A percentile compares a stretch with the other conserved stretches of the same genome.
Conservation (phyloP, 192 early-diverging fungal genomes). For the Mortierella antarctica region DNA sequence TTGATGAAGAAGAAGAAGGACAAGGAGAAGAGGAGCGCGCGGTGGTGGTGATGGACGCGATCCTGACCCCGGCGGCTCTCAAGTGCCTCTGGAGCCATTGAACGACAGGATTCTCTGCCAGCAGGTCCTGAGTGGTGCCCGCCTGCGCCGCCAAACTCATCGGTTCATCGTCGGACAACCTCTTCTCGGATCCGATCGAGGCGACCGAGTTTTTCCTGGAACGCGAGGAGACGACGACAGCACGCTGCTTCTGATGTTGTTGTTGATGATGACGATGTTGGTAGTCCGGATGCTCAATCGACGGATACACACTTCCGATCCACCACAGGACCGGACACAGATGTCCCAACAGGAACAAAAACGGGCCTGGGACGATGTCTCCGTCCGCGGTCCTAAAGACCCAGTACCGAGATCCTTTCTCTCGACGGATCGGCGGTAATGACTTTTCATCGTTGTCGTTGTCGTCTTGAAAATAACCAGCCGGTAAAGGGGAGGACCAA, state of each 20-base stretch:
- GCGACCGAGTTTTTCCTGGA: no score
- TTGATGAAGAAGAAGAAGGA: neutral
- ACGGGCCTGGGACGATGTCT: conserved; percentile 18
- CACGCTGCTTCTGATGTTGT: neutral
- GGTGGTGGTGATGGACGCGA: conserved; percentile 17
- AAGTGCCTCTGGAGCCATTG: conserved; percentile 21
- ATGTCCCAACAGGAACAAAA: conserved; percentile 35
- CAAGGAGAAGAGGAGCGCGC: no score
- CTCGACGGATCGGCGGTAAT: conserved; percentile 6
- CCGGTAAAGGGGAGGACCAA: conserved; percentile 9
- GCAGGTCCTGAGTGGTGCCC: neutral
- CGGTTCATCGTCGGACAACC: no score
- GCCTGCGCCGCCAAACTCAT: neutral
- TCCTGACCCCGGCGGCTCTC: conserved; percentile 3
- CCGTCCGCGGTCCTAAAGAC: conserved; percentile 30
- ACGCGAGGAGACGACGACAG: no score
- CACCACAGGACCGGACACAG: conserved; percentile 37
- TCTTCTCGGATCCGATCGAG: no score
- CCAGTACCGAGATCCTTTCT: conserved; percentile 24
- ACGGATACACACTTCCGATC: conserved; percentile 27
- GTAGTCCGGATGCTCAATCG: conserved; percentile 17
- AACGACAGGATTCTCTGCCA: neutral
- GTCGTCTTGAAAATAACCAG: neutral
- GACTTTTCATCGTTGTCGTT: no score
- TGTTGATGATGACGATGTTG: neutral